Conservation (phyloP, 116 monocot species). For the Posidonia oceanica region DNA sequence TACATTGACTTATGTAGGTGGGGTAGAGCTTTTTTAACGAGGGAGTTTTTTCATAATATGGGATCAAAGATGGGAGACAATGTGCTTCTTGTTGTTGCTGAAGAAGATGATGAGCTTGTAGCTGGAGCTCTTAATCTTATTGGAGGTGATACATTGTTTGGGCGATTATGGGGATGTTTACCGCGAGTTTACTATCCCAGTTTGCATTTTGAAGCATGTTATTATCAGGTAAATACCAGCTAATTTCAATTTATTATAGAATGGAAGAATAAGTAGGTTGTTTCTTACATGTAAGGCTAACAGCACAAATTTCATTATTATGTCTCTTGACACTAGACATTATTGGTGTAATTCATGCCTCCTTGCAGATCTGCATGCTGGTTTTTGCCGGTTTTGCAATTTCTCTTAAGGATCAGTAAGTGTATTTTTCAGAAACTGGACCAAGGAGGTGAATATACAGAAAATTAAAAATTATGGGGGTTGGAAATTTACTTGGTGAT, state of each 20-base stretch:
- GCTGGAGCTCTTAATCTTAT: conserved; percentile 95
- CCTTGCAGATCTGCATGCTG: too few species aligned
- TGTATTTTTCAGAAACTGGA: too few species aligned
- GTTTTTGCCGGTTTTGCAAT: too few species aligned
- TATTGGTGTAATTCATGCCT: too few species aligned
- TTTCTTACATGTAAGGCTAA: too few species aligned
- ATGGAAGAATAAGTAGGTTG: too few species aligned
- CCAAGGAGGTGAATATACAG: too few species aligned
- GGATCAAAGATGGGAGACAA: conserved; percentile 82
- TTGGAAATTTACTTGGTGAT: too few species aligned
- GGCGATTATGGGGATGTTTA: conserved; percentile 91
- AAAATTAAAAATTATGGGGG: too few species aligned
- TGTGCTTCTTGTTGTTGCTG: conserved; percentile 78
- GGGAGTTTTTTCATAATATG: conserved; percentile 78
- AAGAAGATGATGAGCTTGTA: conserved; percentile 74
- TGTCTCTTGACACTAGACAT: too few species aligned
- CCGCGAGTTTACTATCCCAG: conserved; percentile 74
- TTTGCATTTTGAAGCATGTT: conserved; percentile 98
- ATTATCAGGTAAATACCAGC: conserved; percentile 64
- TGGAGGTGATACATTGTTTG: conserved; percentile 92
- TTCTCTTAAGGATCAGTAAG: too few species aligned
- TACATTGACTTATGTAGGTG: conserved; percentile 31
- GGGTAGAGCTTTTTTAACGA: conserved; percentile 86
- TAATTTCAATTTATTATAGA: background rate
- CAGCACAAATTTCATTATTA: too few species aligned